Conservation (phyloP, 169 alveolate genomes). For the Cryptosporidium sp. region DNA sequence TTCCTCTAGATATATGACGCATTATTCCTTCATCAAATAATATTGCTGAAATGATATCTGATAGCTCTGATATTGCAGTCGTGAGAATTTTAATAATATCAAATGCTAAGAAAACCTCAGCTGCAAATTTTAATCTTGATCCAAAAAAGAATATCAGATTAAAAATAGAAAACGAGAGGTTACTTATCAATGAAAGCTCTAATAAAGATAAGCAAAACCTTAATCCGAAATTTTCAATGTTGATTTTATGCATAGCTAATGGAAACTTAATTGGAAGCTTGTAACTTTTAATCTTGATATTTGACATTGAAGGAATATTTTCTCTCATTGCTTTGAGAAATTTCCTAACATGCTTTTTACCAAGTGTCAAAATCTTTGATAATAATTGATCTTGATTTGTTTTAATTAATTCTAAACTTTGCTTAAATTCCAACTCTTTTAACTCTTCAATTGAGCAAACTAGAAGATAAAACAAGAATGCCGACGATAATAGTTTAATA, state of each 20-base stretch:
- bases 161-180: not conserved
- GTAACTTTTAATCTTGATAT: not conserved
- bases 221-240: not conserved
- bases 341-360: not conserved
- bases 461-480: not conserved
- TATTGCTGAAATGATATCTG: not conserved
- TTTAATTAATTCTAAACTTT: not conserved
- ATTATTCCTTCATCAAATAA: not conserved
- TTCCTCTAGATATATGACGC: not conserved
- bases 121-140: not conserved
- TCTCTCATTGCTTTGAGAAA: not conserved
- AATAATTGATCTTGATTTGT: not conserved
- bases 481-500: not conserved
- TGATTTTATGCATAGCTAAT: not conserved
- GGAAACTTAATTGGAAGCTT: not conserved
- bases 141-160: constrained; percentile 14
- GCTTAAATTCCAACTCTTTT: not conserved
- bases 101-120: constrained; percentile 13
- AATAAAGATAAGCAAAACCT: not conserved
- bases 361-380: not conserved
- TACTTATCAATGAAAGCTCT: not conserved
- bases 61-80: not conserved
- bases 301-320: not conserved
- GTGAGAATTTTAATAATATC: not conserved
- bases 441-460: constrained; percentile 1